These are phyloP conservation scores for Coprinellus micaceus DNA, from an alignment of 768 basidiomycete species.

Conservation along the genomic window DNA sequence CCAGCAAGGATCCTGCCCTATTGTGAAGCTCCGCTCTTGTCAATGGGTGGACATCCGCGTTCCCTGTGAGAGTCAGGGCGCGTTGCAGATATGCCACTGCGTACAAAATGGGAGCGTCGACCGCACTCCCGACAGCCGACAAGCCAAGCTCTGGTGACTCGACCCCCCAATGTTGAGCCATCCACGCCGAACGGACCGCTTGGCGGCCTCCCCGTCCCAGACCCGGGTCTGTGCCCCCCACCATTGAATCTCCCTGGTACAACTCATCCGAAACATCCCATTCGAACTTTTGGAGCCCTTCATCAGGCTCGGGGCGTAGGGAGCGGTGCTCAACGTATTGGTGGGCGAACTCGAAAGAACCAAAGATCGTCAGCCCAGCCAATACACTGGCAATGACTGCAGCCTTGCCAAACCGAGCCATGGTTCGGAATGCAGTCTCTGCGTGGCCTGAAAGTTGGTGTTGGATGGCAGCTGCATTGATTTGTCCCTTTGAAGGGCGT, in stretches of 20 bases:
- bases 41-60: conserved; percentile 35
- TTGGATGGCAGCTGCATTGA: conserved; percentile 15
- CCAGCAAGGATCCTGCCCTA: conserved; percentile 54
- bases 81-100: background rate
- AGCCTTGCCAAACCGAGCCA: conserved; percentile 46
- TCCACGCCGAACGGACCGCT: conserved; percentile 67
- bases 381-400: conserved; percentile 42
- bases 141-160: conserved; percentile 23
- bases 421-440: conserved; percentile 39
- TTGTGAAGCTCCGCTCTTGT: conserved; percentile 54
- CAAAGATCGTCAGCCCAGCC: conserved; percentile 40
- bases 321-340: conserved; percentile 61
- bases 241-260: conserved; percentile 53
- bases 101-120: conserved; percentile 18
- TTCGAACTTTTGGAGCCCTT: conserved; percentile 56
- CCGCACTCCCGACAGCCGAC: conserved; percentile 47
- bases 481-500: background rate
- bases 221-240: conserved; percentile 70
- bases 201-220: conserved; percentile 60
- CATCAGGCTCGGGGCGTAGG: conserved; percentile 44
- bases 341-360: conserved; percentile 56
- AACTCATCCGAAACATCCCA: conserved; percentile 62
- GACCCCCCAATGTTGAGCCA: conserved; percentile 62
- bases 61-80: background rate
- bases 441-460: conserved; percentile 28